Base-by-base conservation (phyloP, 2,329 filamentous ascomycete species). In the Xylariaceae sp. region DNA sequence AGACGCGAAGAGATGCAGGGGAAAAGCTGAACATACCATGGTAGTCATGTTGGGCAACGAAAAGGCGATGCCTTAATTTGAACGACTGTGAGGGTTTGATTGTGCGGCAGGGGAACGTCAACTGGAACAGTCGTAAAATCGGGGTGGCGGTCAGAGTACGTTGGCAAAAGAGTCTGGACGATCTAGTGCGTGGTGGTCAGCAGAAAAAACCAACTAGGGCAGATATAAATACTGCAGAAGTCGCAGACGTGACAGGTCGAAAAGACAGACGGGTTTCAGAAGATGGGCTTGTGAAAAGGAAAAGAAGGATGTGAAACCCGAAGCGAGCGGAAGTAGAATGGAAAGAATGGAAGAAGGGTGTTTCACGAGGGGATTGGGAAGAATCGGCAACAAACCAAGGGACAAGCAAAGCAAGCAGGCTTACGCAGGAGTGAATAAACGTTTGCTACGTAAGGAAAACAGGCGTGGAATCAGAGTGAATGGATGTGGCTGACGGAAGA, bases 11-110 rank as follows among this genome's bases (percentile, higher is more conserved):
- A 3, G 4, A 44, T 35, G 9, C 8, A 13, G 18, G 1, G 18
- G 1, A 10, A 17, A 23, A 49, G 8, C 9, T 8, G 11, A 55
- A 70, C 70, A 45, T 68, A 73, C 71, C 71, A 73, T 73, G n/a
- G 71, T 73, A 56, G 71, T 73, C 71, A 73, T 73, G 51, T 55
- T 71, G 67, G 42, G 61, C 58, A 61, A 57, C 59, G 57, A 53
- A 49, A 55, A 60, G 61, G 15, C 56, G 57, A 59, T 59, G 54
- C 55, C 59, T 50, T 34, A 34, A 51, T 10, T 30, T 23, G 7
- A 30, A 51, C 45, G 58, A 51, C n/a, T 42, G 34, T n/a, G 11
- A 37, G 6, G 49, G 34, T 51, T 49, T 51, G 11, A 15, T 50
- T 48, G 55, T 54, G 61, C 51, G 55, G 49, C 55, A 49, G 44